Percentiles rank a stretch among this genome's conserved stretches.
Evolutionary conservation across 2,329 filamentous ascomycete genomes (phyloP).

Genomic region (Aureobasidium zeae): DNA sequence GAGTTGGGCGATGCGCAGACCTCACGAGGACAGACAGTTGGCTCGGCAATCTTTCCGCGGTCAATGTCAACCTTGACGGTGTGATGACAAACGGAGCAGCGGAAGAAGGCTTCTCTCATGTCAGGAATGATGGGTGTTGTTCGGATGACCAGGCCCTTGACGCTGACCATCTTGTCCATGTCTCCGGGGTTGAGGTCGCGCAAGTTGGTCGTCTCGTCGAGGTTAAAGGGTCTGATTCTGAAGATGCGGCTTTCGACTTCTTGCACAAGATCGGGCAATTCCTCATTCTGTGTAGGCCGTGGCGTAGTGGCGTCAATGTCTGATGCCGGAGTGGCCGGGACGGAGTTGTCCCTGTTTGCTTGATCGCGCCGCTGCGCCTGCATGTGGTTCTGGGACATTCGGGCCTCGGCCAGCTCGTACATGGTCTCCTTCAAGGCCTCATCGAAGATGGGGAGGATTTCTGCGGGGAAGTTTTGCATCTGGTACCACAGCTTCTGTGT

Average conservation of each 20-base stretch:
- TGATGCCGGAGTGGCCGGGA: constrained; percentile 70
- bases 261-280: constrained; percentile 60
- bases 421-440: constrained; percentile 87
- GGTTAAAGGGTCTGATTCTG: constrained; percentile 78
- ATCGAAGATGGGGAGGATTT: constrained; percentile 96
- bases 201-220: constrained; percentile 81
- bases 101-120: constrained; percentile 98
- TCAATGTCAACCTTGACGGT: constrained; percentile 86
- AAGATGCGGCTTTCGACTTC: constrained; percentile 75
- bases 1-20: constrained; percentile 82
- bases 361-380: constrained; percentile 35
- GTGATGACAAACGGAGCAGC: constrained; percentile 86
- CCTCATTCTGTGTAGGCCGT: constrained; percentile 30
- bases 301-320: constrained; percentile 36
- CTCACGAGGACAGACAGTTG: constrained; percentile 75
- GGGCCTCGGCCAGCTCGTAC: constrained; percentile 75
- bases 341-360: constrained; percentile 51
- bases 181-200: constrained; percentile 90
- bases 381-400: constrained; percentile 61
- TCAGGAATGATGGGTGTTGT: constrained; percentile 95
- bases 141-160: constrained; percentile 93
- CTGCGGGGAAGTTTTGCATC: constrained; percentile 84
- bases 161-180: constrained; percentile 89
- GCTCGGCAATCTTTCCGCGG: constrained; percentile 90
- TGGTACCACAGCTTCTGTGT: constrained; percentile 95